Base-by-base conservation (phyloP, 2,329 filamentous ascomycete genomes). In the Aureobasidium vineae region DNA sequence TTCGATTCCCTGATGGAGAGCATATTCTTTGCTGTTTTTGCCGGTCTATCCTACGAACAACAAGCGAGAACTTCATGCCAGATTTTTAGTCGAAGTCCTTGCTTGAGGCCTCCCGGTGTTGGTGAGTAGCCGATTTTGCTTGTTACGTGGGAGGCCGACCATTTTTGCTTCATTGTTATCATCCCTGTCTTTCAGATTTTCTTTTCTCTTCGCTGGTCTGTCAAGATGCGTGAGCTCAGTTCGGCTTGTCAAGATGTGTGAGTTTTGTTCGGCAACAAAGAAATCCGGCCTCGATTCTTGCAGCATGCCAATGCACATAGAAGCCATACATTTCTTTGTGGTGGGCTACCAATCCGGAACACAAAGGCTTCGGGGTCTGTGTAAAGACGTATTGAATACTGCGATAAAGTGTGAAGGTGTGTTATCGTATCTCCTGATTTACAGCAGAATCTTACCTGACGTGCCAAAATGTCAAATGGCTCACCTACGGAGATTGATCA, bases 1-100 rank as follows among this genome's bases (percentile, higher is more conserved):
- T 75, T 73, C 73, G 70, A 74, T 71, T 73, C 72, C 70, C 69
- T 70, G 71, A 64, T 53, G 49, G 61, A 64, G 61, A 64, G 61
- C 60, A 61, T 16, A 31, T 33, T 45, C 10, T 31, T 59, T 59
- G n/a, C n/a, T 56, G 15, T 11, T 52, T 31, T 50, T 31, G n/a
- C 19, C n/a, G 15, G 26, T 11, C 19, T 43, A 21, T 21, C 7
- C 10, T 5, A 10, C 6, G 2, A 21, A 5, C n/a, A 43, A n/a
- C 19, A 21, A 43, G 0, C 7, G 7, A 19, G 19, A 21, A 19
- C 16, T 43, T n/a, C 16, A n/a, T 19, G 19, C 19, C 2, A 43
- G 4, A 43, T 21, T n/a, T 43, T 43, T 8, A 5, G 38, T 41
- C 15, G 38, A 41, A 41, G 38, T 2, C 5, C 19, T 41, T 41